These are phyloP conservation scores for Mycena latifolia DNA, from an alignment of 768 basidiomycete species.

Conservation along the genomic window DNA sequence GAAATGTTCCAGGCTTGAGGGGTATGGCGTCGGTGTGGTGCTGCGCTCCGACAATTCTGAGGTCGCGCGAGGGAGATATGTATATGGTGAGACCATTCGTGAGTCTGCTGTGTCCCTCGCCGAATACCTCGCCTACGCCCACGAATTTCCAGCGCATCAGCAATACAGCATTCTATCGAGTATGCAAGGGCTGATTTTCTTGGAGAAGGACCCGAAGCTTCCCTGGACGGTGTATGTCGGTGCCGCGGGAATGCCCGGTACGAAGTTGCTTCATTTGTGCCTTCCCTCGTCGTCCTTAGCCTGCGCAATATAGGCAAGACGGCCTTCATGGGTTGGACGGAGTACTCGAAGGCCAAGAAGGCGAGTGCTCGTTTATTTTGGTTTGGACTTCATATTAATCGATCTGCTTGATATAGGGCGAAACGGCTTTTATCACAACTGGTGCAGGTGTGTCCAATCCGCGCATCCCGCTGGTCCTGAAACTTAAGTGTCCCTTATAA, in stretches of 20 bases:
- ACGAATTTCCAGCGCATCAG: conserved; percentile 14
- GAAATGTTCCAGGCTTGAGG: conserved; percentile 38
- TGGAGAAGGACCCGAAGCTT: too few relatives aligned
- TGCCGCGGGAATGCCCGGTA: too few relatives aligned
- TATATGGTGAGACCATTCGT: conserved; percentile 52
- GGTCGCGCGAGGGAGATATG: conserved; percentile 53
- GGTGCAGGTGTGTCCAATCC: conserved; percentile 17
- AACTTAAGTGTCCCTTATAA: too few relatives aligned
- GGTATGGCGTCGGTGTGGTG: conserved; percentile 57
- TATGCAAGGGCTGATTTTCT: neutral
- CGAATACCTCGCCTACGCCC: neutral
- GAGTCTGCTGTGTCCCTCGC: too few relatives aligned
- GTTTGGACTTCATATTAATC: neutral
- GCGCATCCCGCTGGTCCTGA: too few relatives aligned
- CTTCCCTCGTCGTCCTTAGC: too few relatives aligned
- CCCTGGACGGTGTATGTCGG: too few relatives aligned
- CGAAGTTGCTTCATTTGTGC: too few relatives aligned
- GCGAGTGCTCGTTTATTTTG: too few relatives aligned
- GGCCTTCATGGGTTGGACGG: too few relatives aligned
- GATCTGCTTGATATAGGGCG: conserved; percentile 11
- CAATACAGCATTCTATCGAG: conserved; percentile 13
- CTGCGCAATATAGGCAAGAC: too few relatives aligned
- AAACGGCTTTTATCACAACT: conserved; percentile 13
- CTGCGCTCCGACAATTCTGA: conserved; percentile 54
- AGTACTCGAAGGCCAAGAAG: too few relatives aligned